Conservation (phyloP, 345 rosid genomes). For the Eucalyptus pauciflora region DNA sequence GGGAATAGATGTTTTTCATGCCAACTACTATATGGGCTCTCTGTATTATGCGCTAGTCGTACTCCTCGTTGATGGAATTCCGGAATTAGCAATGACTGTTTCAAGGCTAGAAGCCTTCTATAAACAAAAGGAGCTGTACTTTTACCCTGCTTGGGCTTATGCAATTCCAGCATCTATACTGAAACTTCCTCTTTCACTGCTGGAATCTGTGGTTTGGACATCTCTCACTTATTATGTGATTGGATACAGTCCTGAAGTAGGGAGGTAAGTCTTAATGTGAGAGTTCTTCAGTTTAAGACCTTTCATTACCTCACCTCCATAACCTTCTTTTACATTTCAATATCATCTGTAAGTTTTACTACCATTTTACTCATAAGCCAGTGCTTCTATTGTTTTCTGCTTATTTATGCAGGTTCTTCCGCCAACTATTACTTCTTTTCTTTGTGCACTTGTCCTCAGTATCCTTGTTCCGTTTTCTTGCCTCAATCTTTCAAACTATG, state of each 20-base stretch:
- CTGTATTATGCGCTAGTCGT: slow-evolving; percentile 31
- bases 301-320: background rate
- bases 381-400: background rate
- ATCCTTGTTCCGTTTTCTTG: slow-evolving; percentile 68
- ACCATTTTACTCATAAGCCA: background rate
- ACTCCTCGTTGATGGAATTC: slow-evolving; percentile 33
- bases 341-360: background rate
- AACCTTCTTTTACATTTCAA: background rate
- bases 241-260: slow-evolving; percentile 66
- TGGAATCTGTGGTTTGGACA: slow-evolving; percentile 50
- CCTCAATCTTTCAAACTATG: slow-evolving; percentile 41
- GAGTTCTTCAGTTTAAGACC: background rate
- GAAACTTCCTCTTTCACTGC: slow-evolving; percentile 38
- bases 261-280: slow-evolving; percentile 25
- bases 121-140: slow-evolving; percentile 43
- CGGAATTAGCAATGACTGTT: slow-evolving; percentile 39
- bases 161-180: slow-evolving; percentile 41
- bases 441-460: slow-evolving; percentile 43
- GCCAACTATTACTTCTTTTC: slow-evolving; percentile 49
- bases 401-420: slow-evolving; percentile 41
- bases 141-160: slow-evolving; percentile 70
- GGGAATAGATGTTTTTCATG: slow-evolving; percentile 33
- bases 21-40: slow-evolving; percentile 38
- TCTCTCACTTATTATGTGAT: slow-evolving; percentile 62
- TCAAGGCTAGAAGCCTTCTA: slow-evolving; percentile 41